Conservation (phyloP, 331 rosid species). For the Quercus phellos region DNA sequence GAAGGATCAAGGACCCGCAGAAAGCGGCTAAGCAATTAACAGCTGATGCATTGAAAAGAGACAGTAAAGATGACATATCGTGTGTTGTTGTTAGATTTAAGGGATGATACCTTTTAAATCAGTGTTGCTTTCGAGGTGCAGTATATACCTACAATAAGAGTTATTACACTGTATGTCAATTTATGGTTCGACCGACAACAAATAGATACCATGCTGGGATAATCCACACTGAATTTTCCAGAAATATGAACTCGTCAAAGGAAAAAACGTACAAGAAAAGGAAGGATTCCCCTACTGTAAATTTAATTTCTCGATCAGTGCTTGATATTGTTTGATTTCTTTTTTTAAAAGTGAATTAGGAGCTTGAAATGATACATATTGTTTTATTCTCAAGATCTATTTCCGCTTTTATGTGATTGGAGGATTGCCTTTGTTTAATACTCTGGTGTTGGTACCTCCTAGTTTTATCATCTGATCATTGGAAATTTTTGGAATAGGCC, state of each 20-base stretch:
- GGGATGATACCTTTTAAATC: constrained; percentile 27
- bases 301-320: constrained; percentile 30
- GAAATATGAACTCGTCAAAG: constrained; percentile 19
- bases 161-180: constrained; percentile 28
- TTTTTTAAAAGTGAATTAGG: constrained; percentile 44
- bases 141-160: constrained; percentile 39
- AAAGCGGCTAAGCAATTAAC: constrained; percentile 79
- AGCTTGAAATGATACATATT: constrained; percentile 31
- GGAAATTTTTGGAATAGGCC: not conserved
- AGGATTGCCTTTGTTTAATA: constrained; percentile 27
- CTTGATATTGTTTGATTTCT: constrained; percentile 56
- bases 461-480: not conserved
- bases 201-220: constrained; percentile 31
- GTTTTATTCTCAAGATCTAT: constrained; percentile 26
- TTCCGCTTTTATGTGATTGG: constrained; percentile 38
- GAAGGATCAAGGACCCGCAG: constrained; percentile 60
- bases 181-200: constrained; percentile 30
- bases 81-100: constrained; percentile 85
- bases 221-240: constrained; percentile 16
- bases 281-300: constrained; percentile 32
- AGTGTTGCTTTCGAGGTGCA: constrained; percentile 22
- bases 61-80: constrained; percentile 92
- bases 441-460: constrained; percentile 20
- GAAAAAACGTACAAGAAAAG: not conserved
- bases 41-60: constrained; percentile 78